Evolutionary conservation across 1,284 basidiomycete species (phyloP), one percentile per base, ranked within the genome.

Genomic region (Macrocystidia cucumis): DNA sequence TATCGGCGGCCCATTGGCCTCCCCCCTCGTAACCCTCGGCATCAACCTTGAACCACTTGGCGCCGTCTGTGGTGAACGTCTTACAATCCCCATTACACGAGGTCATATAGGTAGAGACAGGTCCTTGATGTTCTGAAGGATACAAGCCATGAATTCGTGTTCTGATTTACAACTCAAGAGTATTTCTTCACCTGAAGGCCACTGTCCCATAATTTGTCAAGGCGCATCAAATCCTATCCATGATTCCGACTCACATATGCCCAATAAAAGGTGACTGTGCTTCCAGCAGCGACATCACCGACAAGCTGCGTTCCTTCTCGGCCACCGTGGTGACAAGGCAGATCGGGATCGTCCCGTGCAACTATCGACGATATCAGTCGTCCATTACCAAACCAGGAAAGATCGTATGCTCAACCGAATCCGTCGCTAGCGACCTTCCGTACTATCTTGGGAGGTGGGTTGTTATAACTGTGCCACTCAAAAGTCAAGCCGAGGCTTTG

Each of bases 21-120:
- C 39, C 55, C 5, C 40, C 28, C 12, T 59, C 48, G 43, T 60
- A 62, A 30, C 62, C 60, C 14, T 35, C 49, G 9, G 57, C 57
- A 43, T 62, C 60, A 29, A 63, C 22, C 36, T 63, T 64, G 47
- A 63, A 63, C 61, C 59, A 63, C 25, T 43, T 44, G 4, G 59
- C 59, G 35, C 43, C 43, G 37, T 52, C 54, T 19, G 57, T 55
- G 12, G 45, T 42, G 41, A 63, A 62, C 2, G 40, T 51, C 4
- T 55, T 45, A 35, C 61, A 65, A 34, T 59, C 55, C 14, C 56
- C 59, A 36, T 51, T 52, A 40, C 60, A 64, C 13, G 57, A 60
- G 25, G 58, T 47, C 61, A 65, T 63, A 35, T 62, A 62, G 13
- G 60, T 64, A 12, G 59, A 62, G 14, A 61, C 56, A 29, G 59